Evolutionary conservation across 305 asterid species (phyloP).

Genomic region (Fraxinus sp.): DNA sequence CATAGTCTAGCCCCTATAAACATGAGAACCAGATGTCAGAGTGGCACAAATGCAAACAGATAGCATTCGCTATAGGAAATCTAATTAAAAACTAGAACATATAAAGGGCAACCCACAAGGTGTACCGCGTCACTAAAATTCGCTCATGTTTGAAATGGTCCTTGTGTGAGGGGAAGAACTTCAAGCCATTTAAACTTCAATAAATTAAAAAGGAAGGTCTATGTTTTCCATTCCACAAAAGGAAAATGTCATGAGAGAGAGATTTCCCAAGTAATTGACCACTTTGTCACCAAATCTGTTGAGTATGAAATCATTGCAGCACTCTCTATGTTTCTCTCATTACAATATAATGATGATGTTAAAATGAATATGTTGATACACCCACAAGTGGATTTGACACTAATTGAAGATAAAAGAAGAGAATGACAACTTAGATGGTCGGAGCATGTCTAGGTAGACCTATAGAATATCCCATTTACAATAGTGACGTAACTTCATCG

Average conservation of each 20-base stretch:
- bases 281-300: not conserved
- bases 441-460: not conserved
- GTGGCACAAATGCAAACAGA: conserved; percentile 5
- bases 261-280: not conserved
- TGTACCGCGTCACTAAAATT: not conserved
- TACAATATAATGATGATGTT: not conserved
- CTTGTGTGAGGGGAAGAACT: not conserved
- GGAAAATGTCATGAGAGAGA: not conserved
- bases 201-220: not conserved
- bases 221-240: not conserved
- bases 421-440: not conserved
- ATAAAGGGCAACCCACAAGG: not conserved
- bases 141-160: not conserved
- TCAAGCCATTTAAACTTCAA: not conserved
- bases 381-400: not conserved
- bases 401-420: not conserved
- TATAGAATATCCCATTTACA: not conserved
- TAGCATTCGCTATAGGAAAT: not conserved
- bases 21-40: conserved; percentile 24
- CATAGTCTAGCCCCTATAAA: conserved; percentile 91
- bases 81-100: not conserved
- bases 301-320: not conserved
- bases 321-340: not conserved
- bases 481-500: not conserved
- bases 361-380: not conserved